Evolutionary conservation across 176 grass and related monocot species (phyloP), one percentile per base, ranked within the genome.

Genomic region (Eremochloa ophiuroides): DNA sequence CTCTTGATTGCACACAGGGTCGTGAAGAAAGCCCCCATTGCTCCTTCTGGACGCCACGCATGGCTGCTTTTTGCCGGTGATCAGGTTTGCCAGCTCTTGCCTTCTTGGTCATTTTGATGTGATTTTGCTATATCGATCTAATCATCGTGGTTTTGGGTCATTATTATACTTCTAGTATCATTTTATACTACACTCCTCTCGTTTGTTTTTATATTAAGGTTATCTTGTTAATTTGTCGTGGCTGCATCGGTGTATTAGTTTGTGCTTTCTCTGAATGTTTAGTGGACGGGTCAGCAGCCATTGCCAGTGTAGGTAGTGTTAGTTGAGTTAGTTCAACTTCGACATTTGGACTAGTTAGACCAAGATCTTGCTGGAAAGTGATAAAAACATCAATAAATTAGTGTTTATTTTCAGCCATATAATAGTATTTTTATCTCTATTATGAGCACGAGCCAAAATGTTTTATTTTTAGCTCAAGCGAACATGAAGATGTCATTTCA

Each of bases 51-150:
- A 23, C 75, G 71, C 76, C 85, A 90, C 43, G 79, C 85, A n/a
- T 97, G 91, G 94, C 70, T 97, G n/a, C 53, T 94, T 46, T 97
- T 97, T n/a, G 84, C 87, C 28, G 75, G 77, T 83, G 94, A 94
- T 86, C 91, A 97, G 94, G 91, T 94, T 56, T 22, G 70, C 28
- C 26, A 26, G 10, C 58, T 73, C 46, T 83, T 85, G 40, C 13
- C 25, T 65, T 72, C 44, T 78, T 85, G 31, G 25, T 15, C 41
- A 70, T 71, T 85, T 80, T 76, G 33, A 80, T 85, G 20, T 80
- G 17, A 62, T 76, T 81, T 69, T 80, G 50, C 34, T 3, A 27
- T 12, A 13, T 48, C 25, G 11, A 62, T 37, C 40, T 50, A 35
- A 60, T 80, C 51, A 47, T n/a, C 26, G 4, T 80, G 7, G 8